phyloP scores from a whole-genome alignment of 2,329 filamentous ascomycete species.

The Fusarium tjaetaba region DNA sequence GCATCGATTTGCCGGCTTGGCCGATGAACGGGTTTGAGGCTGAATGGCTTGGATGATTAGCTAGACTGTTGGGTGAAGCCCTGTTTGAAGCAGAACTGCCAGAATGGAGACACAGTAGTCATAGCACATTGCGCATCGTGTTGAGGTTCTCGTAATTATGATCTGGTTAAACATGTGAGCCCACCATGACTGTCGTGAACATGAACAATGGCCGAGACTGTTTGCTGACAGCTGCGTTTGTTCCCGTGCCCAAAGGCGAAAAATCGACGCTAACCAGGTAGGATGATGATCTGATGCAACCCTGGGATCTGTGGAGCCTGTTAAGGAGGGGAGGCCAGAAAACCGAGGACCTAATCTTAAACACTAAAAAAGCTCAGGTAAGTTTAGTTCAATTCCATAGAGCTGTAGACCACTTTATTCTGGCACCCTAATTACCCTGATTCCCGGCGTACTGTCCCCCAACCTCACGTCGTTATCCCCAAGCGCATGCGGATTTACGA shows the following conservation, averaged over 20 bases:
- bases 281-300: background rate
- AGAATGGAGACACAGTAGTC: background rate
- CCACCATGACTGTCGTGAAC: background rate
- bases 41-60: background rate
- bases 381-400: background rate
- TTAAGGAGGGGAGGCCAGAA: background rate
- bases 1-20: background rate
- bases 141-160: too few species aligned
- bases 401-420: background rate
- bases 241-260: background rate
- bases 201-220: background rate
- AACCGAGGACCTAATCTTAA: background rate
- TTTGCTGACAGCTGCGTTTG: background rate
- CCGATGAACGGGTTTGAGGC: background rate
- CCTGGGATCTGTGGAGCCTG: background rate
- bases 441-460: accelerated
- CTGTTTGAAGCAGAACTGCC: background rate
- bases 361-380: background rate
- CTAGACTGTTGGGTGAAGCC: background rate
- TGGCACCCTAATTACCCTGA: background rate
- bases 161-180: accelerated
- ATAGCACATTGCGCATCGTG: too few species aligned
- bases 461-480: background rate
- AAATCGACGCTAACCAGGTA: background rate
- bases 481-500: background rate